Evolutionary conservation across 176 grass and related monocot species (phyloP), one percentile per base, ranked within the genome.

Genomic region (Eleusine indica): DNA sequence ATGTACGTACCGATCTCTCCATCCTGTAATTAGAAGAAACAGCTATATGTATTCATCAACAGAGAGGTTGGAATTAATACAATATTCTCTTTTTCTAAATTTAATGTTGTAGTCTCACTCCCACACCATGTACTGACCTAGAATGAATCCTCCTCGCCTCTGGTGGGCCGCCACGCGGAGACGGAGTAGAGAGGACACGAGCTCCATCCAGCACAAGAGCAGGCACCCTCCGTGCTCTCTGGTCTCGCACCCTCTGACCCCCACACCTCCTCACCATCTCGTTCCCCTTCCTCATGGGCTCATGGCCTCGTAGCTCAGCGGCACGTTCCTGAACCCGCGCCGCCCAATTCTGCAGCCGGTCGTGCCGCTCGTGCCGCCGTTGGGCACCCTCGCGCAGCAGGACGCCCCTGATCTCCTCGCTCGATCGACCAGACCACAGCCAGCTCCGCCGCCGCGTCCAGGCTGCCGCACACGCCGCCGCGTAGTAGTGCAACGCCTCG

Each of bases 351-450:
- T 18, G 38, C 67, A 88, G 77, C 44, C 77, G 5, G 21, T 91
- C 89, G 78, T 91, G 89, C 11, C 86, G 67, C 77, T 91, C 82
- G 18, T 0, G 25, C 25, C 66, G 68, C 1, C 78, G 77, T 6
- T 14, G 72, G 7, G n/a, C 19, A 4, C 89, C 86, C 11, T 85
- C 86, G 10, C 73, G 64, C 5, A 80, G 66, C 8, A 91, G 65
- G 17, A 88, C 78, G 67, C 44, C 86, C 28, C 60, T 25, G 48
- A 88, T 70, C 78, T 91, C 77, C 72, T 80, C 77, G 16, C 82
- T n/a, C 86, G 1, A 91, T 17, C 48, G 82, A 71, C 4, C 19
- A 7, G 18, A 5, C 19, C 6, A 19, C 7, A 2, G 21, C 57
- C 57, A 6, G n/a, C 2, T 25, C 25, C 25, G 60, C 58, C 1